These are phyloP conservation scores for Sclerotinia sclerotiorum DNA, from an alignment of 2,329 filamentous ascomycete genomes.

Conservation along the genomic window DNA sequence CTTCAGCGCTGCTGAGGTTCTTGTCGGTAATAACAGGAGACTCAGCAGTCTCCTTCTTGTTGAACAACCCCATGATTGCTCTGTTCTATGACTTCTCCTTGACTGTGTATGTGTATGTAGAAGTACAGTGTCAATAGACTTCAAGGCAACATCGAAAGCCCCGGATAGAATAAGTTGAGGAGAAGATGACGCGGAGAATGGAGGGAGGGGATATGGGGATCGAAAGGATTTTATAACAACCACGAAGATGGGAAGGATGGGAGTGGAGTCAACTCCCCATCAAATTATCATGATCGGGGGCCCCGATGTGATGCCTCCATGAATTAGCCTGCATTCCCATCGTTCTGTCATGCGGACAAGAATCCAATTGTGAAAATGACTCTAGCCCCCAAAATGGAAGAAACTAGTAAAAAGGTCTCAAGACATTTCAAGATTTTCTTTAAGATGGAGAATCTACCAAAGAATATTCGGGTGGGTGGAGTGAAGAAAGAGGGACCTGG, in stretches of 20 bases:
- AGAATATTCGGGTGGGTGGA: conserved; percentile 3
- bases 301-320: conserved; percentile 12
- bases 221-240: not conserved
- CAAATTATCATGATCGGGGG: not conserved
- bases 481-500: not conserved
- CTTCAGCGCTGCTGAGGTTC: conserved; percentile 20
- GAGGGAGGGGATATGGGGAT: conserved; percentile 10
- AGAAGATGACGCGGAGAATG: conserved; percentile 11
- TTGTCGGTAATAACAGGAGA: conserved; percentile 23
- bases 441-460: conserved; percentile 10
- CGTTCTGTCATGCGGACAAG: conserved; percentile 8
- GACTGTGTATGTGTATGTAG: not conserved
- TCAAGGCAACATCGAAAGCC: conserved; percentile 7
- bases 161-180: conserved; percentile 3
- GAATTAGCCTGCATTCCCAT: conserved; percentile 15
- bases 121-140: not conserved
- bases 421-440: conserved; percentile 12
- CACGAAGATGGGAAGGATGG: not conserved
- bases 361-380: conserved; percentile 1
- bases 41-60: conserved; percentile 19
- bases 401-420: conserved; percentile 9
- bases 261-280: conserved; percentile 6
- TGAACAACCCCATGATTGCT: conserved; percentile 26
- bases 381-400: not conserved
- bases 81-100: not conserved